These are phyloP conservation scores for Komagataella pastoris DNA, from an alignment of 805 yeast genomes.

Conservation along the genomic window DNA sequence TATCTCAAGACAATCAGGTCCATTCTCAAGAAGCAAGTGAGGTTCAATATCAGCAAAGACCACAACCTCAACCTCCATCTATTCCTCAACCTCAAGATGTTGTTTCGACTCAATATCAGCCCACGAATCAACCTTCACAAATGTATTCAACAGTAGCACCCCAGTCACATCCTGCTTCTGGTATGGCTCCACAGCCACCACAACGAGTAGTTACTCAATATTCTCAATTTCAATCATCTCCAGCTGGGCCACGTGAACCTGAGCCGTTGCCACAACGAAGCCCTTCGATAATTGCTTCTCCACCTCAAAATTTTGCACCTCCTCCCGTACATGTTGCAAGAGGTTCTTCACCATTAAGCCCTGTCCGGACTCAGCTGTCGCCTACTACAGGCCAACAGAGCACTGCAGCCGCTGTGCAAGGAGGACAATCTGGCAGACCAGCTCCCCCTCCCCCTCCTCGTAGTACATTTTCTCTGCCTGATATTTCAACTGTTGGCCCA, in stretches of 20 bases:
- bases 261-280: background rate
- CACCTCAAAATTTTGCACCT: conserved; percentile 13
- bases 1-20: background rate
- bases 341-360: background rate
- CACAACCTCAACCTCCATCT: background rate
- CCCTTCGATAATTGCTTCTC: background rate
- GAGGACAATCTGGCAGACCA: background rate
- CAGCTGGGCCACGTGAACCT: background rate
- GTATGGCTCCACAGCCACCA: background rate
- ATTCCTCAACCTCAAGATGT: background rate
- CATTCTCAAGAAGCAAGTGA: background rate
- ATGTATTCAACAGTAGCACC: background rate
- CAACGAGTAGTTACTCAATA: background rate
- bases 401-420: background rate
- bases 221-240: background rate
- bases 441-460: background rate
- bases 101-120: background rate
- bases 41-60: background rate
- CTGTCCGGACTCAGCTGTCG: background rate
- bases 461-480: background rate
- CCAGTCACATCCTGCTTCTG: background rate
- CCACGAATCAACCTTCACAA: background rate
- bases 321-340: conserved; percentile 24
- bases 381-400: background rate
- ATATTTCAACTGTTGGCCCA: conserved; percentile 24